Evolutionary conservation across 2,329 filamentous ascomycete species (phyloP).

Genomic region (Fusarium fujikuroi): DNA sequence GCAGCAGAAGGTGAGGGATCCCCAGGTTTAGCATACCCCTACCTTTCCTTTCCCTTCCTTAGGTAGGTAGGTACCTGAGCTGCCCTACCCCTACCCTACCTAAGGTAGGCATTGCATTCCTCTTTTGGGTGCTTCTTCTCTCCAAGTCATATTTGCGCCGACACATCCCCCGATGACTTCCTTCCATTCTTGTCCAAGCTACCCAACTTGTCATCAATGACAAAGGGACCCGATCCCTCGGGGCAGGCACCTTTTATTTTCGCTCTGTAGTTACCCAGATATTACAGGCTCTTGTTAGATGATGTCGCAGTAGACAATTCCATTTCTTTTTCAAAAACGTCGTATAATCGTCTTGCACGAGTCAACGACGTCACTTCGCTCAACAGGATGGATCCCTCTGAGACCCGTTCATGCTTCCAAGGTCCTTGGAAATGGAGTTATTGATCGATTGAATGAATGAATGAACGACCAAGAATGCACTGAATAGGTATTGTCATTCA

Average conservation of each 20-base stretch:
- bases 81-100: neutral
- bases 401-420: conserved; percentile 13
- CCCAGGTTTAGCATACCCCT: conserved; percentile 32
- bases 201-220: conserved; percentile 5
- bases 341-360: conserved; percentile 2
- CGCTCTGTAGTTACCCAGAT: neutral
- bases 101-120: neutral
- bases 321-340: neutral
- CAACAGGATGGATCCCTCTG: conserved; percentile 15
- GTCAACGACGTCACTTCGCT: conserved; percentile 35
- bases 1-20: conserved; percentile 7
- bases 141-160: conserved; percentile 13
- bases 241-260: conserved; percentile 6
- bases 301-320: neutral
- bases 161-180: conserved; percentile 2
- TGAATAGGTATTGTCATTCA: neutral
- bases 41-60: neutral
- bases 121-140: conserved; percentile 9
- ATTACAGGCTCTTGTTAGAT: neutral
- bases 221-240: conserved; percentile 24
- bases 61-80: neutral
- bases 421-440: neutral
- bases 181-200: conserved; percentile 2
- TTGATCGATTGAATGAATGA: neutral
- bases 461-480: neutral